phyloP scores from a whole-genome alignment of 257 asterid genomes.

The Rehmannia glutinosa region DNA sequence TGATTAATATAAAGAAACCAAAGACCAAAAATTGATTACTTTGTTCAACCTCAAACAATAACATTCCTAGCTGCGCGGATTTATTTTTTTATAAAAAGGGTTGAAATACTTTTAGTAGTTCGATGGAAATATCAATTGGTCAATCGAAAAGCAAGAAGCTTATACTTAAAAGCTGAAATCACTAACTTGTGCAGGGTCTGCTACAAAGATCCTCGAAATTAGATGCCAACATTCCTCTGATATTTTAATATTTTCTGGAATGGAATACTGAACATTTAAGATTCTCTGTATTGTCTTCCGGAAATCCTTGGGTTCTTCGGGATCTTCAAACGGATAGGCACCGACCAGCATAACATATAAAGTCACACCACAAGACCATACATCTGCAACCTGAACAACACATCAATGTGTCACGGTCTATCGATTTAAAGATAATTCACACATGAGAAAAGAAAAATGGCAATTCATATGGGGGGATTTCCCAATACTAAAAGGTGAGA shows the following conservation, averaged over 20 bases:
- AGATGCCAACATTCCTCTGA: constrained; percentile 68
- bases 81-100: too few relatives aligned
- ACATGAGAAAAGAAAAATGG: neutral
- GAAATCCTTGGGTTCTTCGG: constrained; percentile 74
- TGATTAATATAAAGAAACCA: neutral
- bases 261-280: constrained; percentile 55
- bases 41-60: neutral
- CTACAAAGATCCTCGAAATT: constrained; percentile 66
- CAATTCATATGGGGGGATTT: neutral
- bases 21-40: neutral
- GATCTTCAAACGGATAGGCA: constrained; percentile 90
- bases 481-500: neutral
- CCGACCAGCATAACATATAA: constrained; percentile 87
- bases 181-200: constrained; percentile 63
- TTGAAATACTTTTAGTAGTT: neutral
- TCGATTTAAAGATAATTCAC: neutral
- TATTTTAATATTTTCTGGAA: constrained; percentile 53
- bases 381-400: constrained; percentile 77
- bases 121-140: neutral
- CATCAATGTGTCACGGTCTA: constrained; percentile 3
- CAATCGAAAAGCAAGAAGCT: neutral
- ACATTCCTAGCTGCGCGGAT: neutral
- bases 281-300: constrained; percentile 79
- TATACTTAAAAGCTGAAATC: neutral
- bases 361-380: constrained; percentile 95